Evolutionary conservation across 2,329 filamentous ascomycete species (phyloP).

Genomic region (Phyllosticta capitalensis): DNA sequence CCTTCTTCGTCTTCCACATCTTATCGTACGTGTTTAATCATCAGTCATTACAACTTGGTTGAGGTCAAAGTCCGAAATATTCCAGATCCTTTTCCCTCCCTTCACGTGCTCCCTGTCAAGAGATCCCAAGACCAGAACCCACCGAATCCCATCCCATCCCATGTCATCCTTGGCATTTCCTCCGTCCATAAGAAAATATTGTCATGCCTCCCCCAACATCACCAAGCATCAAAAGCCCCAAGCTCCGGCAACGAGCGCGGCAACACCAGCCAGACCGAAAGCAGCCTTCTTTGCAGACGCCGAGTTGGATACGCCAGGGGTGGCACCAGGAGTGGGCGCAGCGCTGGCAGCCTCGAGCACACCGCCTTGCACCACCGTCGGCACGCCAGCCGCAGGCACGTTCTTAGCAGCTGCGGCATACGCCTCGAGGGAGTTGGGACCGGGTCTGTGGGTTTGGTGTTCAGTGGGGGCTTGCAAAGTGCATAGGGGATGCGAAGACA

Average conservation of each 20-base stretch:
- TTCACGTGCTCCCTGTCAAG: too few species aligned
- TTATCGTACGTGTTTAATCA: too few species aligned
- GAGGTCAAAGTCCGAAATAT: too few species aligned
- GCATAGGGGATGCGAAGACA: too few species aligned
- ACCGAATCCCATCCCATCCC: background rate
- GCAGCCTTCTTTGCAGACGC: constrained; percentile 18
- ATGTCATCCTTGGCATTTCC: background rate
- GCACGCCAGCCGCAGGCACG: constrained; percentile 18
- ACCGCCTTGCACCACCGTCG: constrained; percentile 17
- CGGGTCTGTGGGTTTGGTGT: constrained; percentile 13
- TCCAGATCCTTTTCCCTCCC: too few species aligned
- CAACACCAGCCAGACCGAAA: background rate
- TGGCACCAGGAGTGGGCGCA: constrained; percentile 3
- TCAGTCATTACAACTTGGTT: too few species aligned
- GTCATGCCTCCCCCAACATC: background rate
- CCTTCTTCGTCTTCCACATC: too few species aligned
- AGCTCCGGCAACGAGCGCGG: constrained; percentile 2
- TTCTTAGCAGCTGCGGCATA: constrained; percentile 18
- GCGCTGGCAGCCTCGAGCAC: constrained; percentile 15
- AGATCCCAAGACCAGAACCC: too few species aligned
- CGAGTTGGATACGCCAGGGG: constrained; percentile 9
- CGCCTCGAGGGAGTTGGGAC: constrained; percentile 13
- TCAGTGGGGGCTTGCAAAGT: background rate
- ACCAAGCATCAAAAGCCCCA: constrained; percentile 2
- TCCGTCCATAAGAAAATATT: background rate